These are phyloP conservation scores for Aegilops tauschii DNA, from an alignment of 176 grass and related monocot species.

Conservation along the genomic window DNA sequence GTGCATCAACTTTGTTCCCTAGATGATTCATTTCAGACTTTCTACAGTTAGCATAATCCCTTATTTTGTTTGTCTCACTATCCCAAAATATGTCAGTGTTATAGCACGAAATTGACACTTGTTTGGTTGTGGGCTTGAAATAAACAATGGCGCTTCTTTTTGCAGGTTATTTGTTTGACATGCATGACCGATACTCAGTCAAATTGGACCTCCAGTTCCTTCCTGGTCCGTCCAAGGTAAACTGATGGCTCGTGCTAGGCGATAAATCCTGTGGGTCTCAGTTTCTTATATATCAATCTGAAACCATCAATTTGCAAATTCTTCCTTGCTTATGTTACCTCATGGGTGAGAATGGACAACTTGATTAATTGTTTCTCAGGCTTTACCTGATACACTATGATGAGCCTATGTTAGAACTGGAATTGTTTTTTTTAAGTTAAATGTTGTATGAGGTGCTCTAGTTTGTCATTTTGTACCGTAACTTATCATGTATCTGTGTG, in stretches of 20 bases:
- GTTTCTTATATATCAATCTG: neutral
- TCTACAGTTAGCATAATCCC: neutral
- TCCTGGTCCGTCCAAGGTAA: too few relatives aligned
- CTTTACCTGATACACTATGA: neutral
- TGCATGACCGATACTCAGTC: too few relatives aligned
- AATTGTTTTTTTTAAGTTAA: neutral
- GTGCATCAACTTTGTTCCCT: neutral
- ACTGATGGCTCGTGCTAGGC: neutral
- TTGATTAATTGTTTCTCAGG: neutral
- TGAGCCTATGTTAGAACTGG: neutral
- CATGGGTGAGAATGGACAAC: neutral
- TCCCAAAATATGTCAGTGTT: neutral
- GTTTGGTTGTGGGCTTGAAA: neutral
- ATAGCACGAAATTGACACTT: neutral
- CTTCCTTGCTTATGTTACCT: neutral
- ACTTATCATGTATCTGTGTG: neutral
- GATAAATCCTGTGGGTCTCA: neutral
- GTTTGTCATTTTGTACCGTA: neutral
- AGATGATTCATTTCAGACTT: neutral
- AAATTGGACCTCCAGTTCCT: too few relatives aligned
- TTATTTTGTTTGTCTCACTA: neutral
- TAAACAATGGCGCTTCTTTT: neutral
- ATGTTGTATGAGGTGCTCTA: neutral
- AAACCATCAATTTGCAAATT: neutral
- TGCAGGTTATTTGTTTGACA: neutral